Evolutionary conservation across 2,329 filamentous ascomycete species (phyloP).

Genomic region (Venturia nashicola): DNA sequence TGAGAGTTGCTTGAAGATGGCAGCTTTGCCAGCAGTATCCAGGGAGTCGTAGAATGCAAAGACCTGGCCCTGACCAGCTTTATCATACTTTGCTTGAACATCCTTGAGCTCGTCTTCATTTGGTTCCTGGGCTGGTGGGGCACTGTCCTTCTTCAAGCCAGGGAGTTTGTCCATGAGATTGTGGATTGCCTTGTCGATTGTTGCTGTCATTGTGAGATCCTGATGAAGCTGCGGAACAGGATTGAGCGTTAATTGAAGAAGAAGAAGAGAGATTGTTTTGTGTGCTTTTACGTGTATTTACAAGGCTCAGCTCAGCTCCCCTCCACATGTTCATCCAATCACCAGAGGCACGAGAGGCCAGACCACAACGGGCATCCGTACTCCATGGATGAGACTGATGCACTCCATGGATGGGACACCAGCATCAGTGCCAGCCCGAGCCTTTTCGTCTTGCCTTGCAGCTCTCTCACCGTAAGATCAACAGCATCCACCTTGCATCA

Average conservation of each 20-base stretch:
- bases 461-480: background rate
- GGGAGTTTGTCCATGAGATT: slow-evolving; percentile 6
- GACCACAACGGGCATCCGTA: background rate
- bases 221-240: background rate
- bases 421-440: too few species aligned
- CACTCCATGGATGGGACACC: too few species aligned
- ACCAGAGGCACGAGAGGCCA: background rate
- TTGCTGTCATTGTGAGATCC: background rate
- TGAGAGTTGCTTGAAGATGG: slow-evolving; percentile 69
- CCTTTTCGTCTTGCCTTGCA: background rate
- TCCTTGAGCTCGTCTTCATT: slow-evolving; percentile 49
- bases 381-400: background rate
- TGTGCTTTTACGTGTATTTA: background rate
- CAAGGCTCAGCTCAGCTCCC: background rate
- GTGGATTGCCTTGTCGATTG: background rate
- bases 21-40: slow-evolving; percentile 56
- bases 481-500: background rate
- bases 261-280: background rate
- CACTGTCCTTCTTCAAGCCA: background rate
- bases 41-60: slow-evolving; percentile 83
- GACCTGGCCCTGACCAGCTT: slow-evolving; percentile 68
- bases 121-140: slow-evolving; percentile 8
- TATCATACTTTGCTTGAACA: slow-evolving; percentile 60
- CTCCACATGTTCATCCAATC: background rate
- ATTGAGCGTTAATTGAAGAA: background rate